These are phyloP conservation scores for Cladosporium sp. DNA, from an alignment of 2,329 filamentous ascomycete species.

Conservation along the genomic window DNA sequence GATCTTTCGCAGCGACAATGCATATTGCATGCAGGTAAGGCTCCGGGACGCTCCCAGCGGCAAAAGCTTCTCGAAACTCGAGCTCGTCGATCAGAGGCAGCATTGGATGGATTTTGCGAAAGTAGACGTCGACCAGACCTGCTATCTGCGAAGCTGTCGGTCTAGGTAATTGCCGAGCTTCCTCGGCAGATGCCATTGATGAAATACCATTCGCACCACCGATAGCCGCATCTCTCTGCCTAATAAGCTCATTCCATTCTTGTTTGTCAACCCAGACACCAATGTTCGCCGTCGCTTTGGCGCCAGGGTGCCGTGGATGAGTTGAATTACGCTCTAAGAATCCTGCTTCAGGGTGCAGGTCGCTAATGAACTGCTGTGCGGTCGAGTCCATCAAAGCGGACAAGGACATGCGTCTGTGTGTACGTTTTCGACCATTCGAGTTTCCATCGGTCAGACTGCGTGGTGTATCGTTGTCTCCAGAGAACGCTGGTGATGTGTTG, in stretches of 20 bases:
- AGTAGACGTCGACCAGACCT: slow-evolving; percentile 42
- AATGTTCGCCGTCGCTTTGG: slow-evolving; percentile 26
- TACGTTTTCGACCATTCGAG: background rate
- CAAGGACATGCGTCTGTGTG: slow-evolving; percentile 4
- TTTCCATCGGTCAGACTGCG: background rate
- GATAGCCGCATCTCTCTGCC: slow-evolving; percentile 19
- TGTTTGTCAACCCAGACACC: slow-evolving; percentile 34
- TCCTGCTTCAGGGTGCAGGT: slow-evolving; percentile 45
- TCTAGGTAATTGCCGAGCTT: slow-evolving; percentile 14
- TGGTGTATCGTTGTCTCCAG: slow-evolving; percentile 8
- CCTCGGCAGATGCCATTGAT: slow-evolving; percentile 26
- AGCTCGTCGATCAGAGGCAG: slow-evolving; percentile 44
- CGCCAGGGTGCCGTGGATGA: slow-evolving; percentile 14
- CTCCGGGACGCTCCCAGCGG: slow-evolving; percentile 33
- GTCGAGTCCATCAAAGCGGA: slow-evolving; percentile 11
- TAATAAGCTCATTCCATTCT: slow-evolving; percentile 28
- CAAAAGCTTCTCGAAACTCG: slow-evolving; percentile 37
- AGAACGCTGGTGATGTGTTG: slow-evolving; percentile 8
- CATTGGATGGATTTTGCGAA: slow-evolving; percentile 43
- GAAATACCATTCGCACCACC: slow-evolving; percentile 18
- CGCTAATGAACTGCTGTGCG: slow-evolving; percentile 39
- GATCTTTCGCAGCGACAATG: slow-evolving; percentile 46
- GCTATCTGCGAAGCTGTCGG: slow-evolving; percentile 7
- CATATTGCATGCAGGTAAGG: slow-evolving; percentile 44
- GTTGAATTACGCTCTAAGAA: slow-evolving; percentile 37